phyloP scores from a whole-genome alignment of 768 basidiomycete genomes.

The Suillus brevipes region DNA sequence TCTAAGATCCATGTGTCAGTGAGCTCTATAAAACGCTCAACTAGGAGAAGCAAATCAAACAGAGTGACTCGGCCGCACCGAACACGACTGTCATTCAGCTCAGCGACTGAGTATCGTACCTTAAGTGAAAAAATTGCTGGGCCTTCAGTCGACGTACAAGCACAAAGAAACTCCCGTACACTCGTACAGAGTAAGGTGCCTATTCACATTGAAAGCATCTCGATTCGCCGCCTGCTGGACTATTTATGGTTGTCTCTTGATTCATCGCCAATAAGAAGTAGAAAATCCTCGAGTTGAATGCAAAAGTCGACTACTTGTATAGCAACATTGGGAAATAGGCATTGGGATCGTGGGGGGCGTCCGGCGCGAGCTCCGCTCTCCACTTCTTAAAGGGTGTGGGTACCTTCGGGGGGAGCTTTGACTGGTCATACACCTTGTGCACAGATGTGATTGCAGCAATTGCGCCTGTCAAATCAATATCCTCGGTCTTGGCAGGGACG shows the following conservation, averaged over 20 bases:
- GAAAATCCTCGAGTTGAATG: conserved; percentile 1
- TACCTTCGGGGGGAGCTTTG: conserved; percentile 73
- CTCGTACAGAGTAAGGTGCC: neutral
- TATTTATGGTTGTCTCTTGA: conserved; percentile 30
- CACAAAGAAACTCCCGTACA: neutral
- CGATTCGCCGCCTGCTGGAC: neutral
- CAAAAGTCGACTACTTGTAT: conserved; percentile 43
- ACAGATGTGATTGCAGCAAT: conserved; percentile 63
- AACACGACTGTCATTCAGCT: neutral
- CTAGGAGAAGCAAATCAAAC: neutral
- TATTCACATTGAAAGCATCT: neutral
- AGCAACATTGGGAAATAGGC: conserved; percentile 84
- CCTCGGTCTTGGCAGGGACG: conserved; percentile 46
- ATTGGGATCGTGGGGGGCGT: conserved; percentile 81
- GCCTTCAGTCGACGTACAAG: neutral
- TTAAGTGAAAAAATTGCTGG: neutral
- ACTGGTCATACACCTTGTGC: conserved; percentile 58
- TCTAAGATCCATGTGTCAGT: neutral
- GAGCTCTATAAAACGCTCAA: neutral
- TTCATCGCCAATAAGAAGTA: neutral
- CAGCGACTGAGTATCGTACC: neutral
- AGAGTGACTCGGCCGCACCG: neutral
- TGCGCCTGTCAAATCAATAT: conserved; percentile 65
- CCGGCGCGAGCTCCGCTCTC: conserved; percentile 67
- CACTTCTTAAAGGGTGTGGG: conserved; percentile 71